Evolutionary conservation across 2,329 filamentous ascomycete genomes (phyloP).

Genomic region (Penicillium capsulatum): DNA sequence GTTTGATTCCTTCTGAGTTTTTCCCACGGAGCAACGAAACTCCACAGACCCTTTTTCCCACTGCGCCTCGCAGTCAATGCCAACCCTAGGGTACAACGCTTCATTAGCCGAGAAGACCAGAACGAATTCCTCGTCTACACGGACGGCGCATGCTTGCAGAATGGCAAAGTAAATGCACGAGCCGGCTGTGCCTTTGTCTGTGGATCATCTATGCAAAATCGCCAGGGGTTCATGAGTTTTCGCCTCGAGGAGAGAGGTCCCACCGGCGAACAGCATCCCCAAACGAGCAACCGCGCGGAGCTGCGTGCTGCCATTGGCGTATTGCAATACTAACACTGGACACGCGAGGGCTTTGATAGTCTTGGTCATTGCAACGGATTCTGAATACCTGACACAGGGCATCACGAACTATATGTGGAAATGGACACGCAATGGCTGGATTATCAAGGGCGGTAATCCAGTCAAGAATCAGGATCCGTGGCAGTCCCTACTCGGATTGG

Average conservation of each 20-base stretch:
- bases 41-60: not conserved
- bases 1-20: constrained; percentile 34
- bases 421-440: constrained; percentile 50
- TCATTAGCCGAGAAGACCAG: not conserved
- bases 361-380: constrained; percentile 55
- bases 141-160: not conserved
- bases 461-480: constrained; percentile 55
- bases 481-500: constrained; percentile 45
- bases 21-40: constrained; percentile 19
- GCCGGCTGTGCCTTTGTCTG: not conserved
- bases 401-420: constrained; percentile 41
- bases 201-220: not conserved
- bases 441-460: constrained; percentile 23
- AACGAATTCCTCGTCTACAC: not conserved
- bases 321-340: constrained; percentile 46
- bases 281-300: constrained; percentile 53
- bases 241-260: not conserved
- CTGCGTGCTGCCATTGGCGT: constrained; percentile 53
- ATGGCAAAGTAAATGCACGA: not conserved
- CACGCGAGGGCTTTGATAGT: constrained; percentile 38
- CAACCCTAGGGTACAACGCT: not conserved
- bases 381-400: constrained; percentile 49
- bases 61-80: not conserved
- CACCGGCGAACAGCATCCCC: not conserved
- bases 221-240: not conserved